A percentile compares a stretch with the other conserved stretches of the same genome.
Evolutionary conservation across 306 rosid genomes (phyloP).

Genomic region (Carpinus fangiana): DNA sequence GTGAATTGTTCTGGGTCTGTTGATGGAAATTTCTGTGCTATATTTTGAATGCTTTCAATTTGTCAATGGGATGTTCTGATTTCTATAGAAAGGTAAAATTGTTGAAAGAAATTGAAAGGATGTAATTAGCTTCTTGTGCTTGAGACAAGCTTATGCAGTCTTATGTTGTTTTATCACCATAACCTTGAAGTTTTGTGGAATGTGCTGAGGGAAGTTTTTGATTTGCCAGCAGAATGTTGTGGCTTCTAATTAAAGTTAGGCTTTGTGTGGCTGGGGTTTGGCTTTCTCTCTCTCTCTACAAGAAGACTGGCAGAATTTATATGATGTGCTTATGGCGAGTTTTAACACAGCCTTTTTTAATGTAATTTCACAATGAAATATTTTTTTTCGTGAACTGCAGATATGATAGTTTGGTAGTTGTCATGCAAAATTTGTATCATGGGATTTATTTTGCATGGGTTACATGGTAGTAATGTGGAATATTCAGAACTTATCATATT

Average conservation of each 20-base stretch:
- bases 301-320: not conserved
- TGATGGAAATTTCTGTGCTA: not conserved
- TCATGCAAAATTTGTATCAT: not conserved
- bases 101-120: not conserved
- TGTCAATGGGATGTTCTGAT: not conserved
- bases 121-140: not conserved
- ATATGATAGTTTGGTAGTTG: not conserved
- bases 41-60: not conserved
- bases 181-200: not conserved
- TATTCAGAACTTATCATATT: not conserved
- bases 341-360: not conserved
- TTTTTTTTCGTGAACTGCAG: not conserved
- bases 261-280: not conserved
- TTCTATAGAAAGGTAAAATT: not conserved
- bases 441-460: not conserved
- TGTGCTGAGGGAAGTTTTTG: not conserved
- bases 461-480: not conserved
- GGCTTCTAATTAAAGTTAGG: not conserved
- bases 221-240: not conserved
- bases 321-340: not conserved
- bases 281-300: not conserved
- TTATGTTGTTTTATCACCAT: not conserved
- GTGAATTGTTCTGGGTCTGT: not conserved
- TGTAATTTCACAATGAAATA: not conserved
- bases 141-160: not conserved